Evolutionary conservation across 257 asterid genomes (phyloP).

Genomic region (Solanum gandarillasii): DNA sequence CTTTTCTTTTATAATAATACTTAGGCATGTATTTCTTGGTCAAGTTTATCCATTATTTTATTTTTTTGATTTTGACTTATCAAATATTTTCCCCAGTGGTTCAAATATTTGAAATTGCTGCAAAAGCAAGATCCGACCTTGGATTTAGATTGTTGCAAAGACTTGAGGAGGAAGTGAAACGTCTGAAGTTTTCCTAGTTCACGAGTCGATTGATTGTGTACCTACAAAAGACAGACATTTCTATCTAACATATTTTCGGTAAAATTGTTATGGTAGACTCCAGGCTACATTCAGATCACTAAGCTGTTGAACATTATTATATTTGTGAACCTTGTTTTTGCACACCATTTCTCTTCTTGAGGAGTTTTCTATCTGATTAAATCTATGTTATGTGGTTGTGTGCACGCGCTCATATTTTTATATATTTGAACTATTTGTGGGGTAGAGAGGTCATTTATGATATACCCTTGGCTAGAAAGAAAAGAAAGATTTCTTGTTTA

Average conservation of each 20-base stretch:
- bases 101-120: slow-evolving; percentile 56
- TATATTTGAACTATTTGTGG: no score
- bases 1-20: not conserved
- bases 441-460: no score
- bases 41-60: not conserved
- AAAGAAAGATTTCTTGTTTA: no score
- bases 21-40: not conserved
- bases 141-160: slow-evolving; percentile 73
- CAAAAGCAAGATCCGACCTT: slow-evolving; percentile 71
- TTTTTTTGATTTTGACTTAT: not conserved
- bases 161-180: slow-evolving; percentile 61
- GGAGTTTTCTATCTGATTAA: not conserved
- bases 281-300: not conserved
- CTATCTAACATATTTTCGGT: no score
- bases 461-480: no score
- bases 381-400: not conserved
- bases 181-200: slow-evolving; percentile 7
- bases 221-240: not conserved
- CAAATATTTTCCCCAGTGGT: not conserved
- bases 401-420: no score
- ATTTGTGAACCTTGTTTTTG: not conserved
- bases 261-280: no score
- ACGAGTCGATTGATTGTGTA: not conserved
- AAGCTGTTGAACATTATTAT: not conserved
- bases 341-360: not conserved